Evolutionary conservation across 1,284 basidiomycete genomes (phyloP).

Genomic region (Phellopilus nigrolimitatus): DNA sequence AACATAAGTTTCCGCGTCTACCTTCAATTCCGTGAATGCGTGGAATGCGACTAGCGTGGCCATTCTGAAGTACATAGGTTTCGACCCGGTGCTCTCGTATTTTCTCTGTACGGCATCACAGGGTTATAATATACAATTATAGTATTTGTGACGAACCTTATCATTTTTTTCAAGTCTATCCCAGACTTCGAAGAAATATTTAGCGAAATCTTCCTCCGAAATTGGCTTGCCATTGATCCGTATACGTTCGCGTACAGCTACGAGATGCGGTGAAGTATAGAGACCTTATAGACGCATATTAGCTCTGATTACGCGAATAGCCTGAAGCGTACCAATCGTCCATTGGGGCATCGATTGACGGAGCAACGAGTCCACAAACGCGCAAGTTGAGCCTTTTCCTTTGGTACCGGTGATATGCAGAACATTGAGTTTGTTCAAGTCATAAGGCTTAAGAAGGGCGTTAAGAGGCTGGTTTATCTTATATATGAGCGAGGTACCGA

Average conservation of each 20-base stretch:
- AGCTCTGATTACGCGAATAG: background rate
- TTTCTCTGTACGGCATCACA: slow-evolving; percentile 39
- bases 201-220: slow-evolving; percentile 83
- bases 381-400: slow-evolving; percentile 97
- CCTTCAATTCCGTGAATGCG: slow-evolving; percentile 75
- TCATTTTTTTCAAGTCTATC: slow-evolving; percentile 74
- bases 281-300: slow-evolving; percentile 48
- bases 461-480: slow-evolving; percentile 13
- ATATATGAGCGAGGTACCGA: slow-evolving; percentile 39
- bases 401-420: slow-evolving; percentile 98
- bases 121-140: background rate
- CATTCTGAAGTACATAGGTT: slow-evolving; percentile 94
- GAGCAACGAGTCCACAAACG: slow-evolving; percentile 80
- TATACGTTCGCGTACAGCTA: slow-evolving; percentile 94
- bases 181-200: slow-evolving; percentile 97
- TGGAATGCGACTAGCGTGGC: slow-evolving; percentile 93
- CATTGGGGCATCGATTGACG: slow-evolving; percentile 58
- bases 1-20: slow-evolving; percentile 26
- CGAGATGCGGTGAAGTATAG: slow-evolving; percentile 96
- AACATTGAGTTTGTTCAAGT: slow-evolving; percentile 88
- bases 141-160: slow-evolving; percentile 38
- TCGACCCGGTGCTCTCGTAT: slow-evolving; percentile 55
- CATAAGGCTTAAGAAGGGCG: slow-evolving; percentile 52
- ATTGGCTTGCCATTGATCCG: slow-evolving; percentile 90
- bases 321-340: slow-evolving; percentile 55